Base-by-base conservation (phyloP, 2,329 filamentous ascomycete genomes). In the Penicillium griseofulvum region DNA sequence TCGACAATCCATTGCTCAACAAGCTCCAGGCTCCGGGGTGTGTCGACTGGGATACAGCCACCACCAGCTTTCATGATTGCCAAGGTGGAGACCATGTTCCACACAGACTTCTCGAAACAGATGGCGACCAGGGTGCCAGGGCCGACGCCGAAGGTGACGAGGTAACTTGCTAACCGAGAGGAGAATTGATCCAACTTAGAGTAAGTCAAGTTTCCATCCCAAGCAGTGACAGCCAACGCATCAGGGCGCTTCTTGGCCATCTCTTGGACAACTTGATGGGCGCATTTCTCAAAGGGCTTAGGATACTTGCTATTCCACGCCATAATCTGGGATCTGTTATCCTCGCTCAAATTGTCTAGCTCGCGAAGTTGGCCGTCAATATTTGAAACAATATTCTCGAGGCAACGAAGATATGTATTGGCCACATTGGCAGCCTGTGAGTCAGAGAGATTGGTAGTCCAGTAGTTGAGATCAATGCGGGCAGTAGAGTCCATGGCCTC, bases 401-500 rank as follows among this genome's bases (percentile, higher is more conserved):
- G 57, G 5, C 65, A 72, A 9, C 67, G 67, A 6, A 71, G 57
- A 39, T 77, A 76, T 0, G 69, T 71, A 19, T 67, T 69, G 1
- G 71, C 68, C n/a, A 78, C 70, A 53, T 73, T 74, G 5, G 52
- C 41, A 9, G 74, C 75, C 55, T 77, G 74, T 4, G 62, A 60
- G 49, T 72, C 69, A 0, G 74, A 77, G 14, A 78, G 55, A 16
- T 62, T 63, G 26, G 73, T 70, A 5, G 71, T 75, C 75, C 74
- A 77, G 52, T 77, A 78, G 56, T 73, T 75, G 12, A 76, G 54
- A 33, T 72, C 72, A 34, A 75, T 72, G 5, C 62, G 63, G 10
- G 71, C 72, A 26, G 67, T 60, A 4, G 67, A 65, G n/a, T 80
- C 76, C 6, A 73, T 71, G 2, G 77, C 73, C 55, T 80, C 78